Evolutionary conservation across 1,284 basidiomycete genomes (phyloP), one percentile per base, ranked within the genome.

Genomic region (Trichosporon ovoides): DNA sequence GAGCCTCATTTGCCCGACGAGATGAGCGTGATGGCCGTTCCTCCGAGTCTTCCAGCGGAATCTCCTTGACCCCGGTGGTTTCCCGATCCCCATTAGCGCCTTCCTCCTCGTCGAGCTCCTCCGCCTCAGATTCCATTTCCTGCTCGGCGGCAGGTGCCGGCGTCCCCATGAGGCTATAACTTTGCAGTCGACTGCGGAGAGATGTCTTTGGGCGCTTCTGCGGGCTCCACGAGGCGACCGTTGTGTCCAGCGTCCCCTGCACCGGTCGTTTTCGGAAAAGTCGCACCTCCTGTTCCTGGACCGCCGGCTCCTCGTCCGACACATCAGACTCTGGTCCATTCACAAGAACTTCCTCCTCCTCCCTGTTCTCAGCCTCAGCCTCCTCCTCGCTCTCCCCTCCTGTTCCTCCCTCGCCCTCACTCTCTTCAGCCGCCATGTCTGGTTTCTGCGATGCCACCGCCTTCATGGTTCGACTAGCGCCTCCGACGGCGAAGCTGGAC

Each of bases 401-500:
- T 16, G 63, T 56, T n/a, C 9, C 28, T 31, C 67, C 59, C 9
- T 36, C 43, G 2, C 46, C 40, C 14, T 58, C 59, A 14, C 19
- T 48, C 31, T 12, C 61, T 5, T 18, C 51, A 19, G 65, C 63
- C 16, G 63, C 57, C 16, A 60, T 65, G 35, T 35, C 12, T 10
- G 28, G 37, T 9, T 53, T 51, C 33, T 36, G 36, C 10, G 55
- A 33, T 11, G 52, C 38, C n/a, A 55, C 10, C 3, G 52, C 10
- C 31, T 67, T 67, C 20, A 68, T 58, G 3, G 68, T 69, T n/a
- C 67, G 62, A 2, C 68, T 71, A 1, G 72, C 72, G 19, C 74
- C 75, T n/a, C 78, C 80, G 11, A 88, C 78, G 20, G 83, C 79
- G 60, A 83, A 92, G 0, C 86, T 87, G 0, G 86, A 85, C n/a